Evolutionary conservation across 148 eudicot species (phyloP).

Genomic region (Fagopyrum esculentum): DNA sequence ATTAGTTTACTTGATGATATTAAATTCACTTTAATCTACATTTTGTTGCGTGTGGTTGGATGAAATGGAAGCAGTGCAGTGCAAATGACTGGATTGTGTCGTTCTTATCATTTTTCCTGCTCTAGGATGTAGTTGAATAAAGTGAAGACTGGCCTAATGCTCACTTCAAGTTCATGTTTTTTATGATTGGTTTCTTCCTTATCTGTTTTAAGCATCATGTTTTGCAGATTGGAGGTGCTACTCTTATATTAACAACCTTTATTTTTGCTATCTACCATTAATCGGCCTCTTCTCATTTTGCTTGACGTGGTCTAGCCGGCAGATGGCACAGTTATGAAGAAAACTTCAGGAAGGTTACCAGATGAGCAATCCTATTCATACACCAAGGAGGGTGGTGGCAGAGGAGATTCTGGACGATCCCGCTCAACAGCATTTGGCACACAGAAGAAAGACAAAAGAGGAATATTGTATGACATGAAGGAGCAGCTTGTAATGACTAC

Average conservation of each 20-base stretch:
- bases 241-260: not conserved
- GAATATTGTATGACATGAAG: conserved; percentile 16
- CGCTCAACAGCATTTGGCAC: conserved; percentile 1
- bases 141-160: not conserved
- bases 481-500: conserved; percentile 13
- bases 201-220: not conserved
- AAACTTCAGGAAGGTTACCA: conserved; percentile 7
- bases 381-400: conserved; percentile 6
- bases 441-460: conserved; percentile 12
- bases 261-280: not conserved
- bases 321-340: conserved; percentile 12
- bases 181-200: not conserved
- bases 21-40: not conserved
- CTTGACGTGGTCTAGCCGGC: conserved; percentile 9
- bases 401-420: not conserved
- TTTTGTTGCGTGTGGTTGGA: not conserved
- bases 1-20: not conserved
- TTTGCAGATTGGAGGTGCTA: not conserved
- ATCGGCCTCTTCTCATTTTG: not conserved
- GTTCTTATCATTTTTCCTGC: not conserved
- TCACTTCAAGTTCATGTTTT: conserved; percentile 4
- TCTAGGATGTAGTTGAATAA: not conserved
- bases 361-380: not conserved
- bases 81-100: not conserved
- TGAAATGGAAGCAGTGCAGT: not conserved